Percentiles rank a stretch among this genome's conserved stretches.
Evolutionary conservation across 192 early-diverging fungal species (phyloP).

Genomic region (Coemansia sp.): DNA sequence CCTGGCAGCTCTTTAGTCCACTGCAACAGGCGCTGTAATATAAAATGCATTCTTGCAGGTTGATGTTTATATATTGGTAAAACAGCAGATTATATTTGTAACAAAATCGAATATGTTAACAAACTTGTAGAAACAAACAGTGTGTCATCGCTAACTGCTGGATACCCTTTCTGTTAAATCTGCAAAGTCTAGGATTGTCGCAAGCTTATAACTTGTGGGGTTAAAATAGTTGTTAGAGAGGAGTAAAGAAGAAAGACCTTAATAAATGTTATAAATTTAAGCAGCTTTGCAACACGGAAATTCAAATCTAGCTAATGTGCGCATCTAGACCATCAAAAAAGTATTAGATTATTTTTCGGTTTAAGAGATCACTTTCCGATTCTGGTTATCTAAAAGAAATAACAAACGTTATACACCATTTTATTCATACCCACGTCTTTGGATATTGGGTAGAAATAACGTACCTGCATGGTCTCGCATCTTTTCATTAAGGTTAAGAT

Average conservation of each 20-base stretch:
- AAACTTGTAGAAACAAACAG: neutral
- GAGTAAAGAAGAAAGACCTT: too few species aligned
- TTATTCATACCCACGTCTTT: too few species aligned
- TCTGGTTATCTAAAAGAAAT: too few species aligned
- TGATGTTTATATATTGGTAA: neutral
- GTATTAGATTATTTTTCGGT: neutral
- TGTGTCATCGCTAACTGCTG: neutral
- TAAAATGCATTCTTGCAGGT: constrained; percentile 18
- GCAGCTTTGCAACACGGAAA: neutral
- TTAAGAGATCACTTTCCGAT: neutral
- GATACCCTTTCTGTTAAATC: neutral
- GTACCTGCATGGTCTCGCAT: too few species aligned
- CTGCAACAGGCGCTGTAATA: constrained; percentile 24
- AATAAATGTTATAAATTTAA: neutral
- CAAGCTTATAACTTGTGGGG: neutral
- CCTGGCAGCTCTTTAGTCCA: constrained; percentile 39
- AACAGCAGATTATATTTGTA: neutral
- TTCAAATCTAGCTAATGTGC: neutral
- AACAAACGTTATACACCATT: too few species aligned
- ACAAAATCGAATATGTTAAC: neutral
- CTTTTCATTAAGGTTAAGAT: too few species aligned
- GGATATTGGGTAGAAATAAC: too few species aligned
- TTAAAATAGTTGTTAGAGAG: neutral
- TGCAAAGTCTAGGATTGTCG: neutral
- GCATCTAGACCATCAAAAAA: neutral